Evolutionary conservation across 768 basidiomycete species (phyloP), one percentile per base, ranked within the genome.

Genomic region (Tulasnella sp.): DNA sequence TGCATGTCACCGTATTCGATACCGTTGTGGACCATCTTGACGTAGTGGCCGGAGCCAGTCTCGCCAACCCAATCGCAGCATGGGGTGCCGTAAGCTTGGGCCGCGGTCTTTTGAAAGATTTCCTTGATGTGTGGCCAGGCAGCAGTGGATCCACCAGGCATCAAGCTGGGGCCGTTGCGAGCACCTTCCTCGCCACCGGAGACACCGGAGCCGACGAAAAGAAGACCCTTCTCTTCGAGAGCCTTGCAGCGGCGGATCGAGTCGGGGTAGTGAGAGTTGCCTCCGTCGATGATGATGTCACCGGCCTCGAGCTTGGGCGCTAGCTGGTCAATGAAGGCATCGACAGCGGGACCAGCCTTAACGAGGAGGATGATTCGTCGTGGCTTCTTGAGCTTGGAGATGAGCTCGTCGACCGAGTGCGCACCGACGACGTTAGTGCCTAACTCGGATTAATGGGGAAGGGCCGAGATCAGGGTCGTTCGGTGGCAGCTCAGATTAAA

Each of bases 1-100:
- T 98, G 96, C 97, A 99, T 99, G 83, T 99, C 97, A 77, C 93
- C 95, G 79, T 98, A 98, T 82, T 99, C 97, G 81, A 99, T 99
- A 84, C 96, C 96, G 95, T 83, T 83, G 80, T 62, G 63, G 29
- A 71, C 64, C 69, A 71, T 75, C 86, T 99, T 99, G 82, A 99
- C 96, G 81, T 98, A 99, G 85, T 98, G 96, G 36, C 94, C 95
- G 64, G 92, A 85, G 73, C 95, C 97, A 74, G 89, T 90, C 82
- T 95, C 92, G 62, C 97, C 97, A 77, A 99, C 96, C 97, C 97
- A 99, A 83, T 99, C 97, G 80, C 96, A 98, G 85, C 97, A 99
- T 37, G 97, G 97, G 77, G 93, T 92, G 75, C 94, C 94, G 70
- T 93, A 85, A 75, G 90, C 92, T 80, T 98, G 94, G 73, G 97